Conservation (phyloP, 1,284 basidiomycete genomes). For the Moesziomyces sp. region DNA sequence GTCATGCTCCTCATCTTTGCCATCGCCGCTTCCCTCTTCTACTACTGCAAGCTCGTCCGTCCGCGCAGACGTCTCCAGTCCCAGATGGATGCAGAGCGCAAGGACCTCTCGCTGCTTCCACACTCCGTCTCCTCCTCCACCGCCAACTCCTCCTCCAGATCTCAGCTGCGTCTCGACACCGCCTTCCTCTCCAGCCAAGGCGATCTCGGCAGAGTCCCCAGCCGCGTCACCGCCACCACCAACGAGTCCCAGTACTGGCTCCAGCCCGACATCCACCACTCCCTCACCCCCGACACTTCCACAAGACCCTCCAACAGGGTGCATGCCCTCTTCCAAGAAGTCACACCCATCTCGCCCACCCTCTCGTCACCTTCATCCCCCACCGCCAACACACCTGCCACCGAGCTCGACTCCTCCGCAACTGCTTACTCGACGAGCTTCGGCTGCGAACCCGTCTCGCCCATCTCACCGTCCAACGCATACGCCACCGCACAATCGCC, state of each 20-base stretch:
- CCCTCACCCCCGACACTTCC: not conserved
- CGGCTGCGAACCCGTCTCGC: constrained; percentile 15
- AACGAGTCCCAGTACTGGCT: constrained; percentile 43
- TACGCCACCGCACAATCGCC: constrained; percentile 14
- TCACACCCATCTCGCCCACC: constrained; percentile 10
- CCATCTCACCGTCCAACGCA: constrained; percentile 15
- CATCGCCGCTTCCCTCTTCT: constrained; percentile 27
- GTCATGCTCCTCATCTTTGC: constrained; percentile 36
- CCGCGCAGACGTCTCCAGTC: constrained; percentile 16
- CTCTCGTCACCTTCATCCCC: constrained; percentile 11
- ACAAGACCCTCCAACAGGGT: constrained; percentile 15
- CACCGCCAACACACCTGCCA: constrained; percentile 5
- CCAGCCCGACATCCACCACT: constrained; percentile 7
- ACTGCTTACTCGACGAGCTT: constrained; percentile 11
- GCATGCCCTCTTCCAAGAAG: constrained; percentile 32
- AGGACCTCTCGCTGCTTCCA: constrained; percentile 10
- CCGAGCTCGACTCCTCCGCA: constrained; percentile 8
- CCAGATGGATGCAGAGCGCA: constrained; percentile 21
- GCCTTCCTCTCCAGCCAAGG: constrained; percentile 32
- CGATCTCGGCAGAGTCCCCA: constrained; percentile 32
- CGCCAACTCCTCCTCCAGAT: constrained; percentile 5
- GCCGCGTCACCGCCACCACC: constrained; percentile 34
- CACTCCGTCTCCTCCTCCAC: constrained; percentile 1
- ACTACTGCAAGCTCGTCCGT: constrained; percentile 34
- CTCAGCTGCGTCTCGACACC: constrained; percentile 30